Conservation (phyloP, 2,329 filamentous ascomycete species). For the Xylaria sp. region DNA sequence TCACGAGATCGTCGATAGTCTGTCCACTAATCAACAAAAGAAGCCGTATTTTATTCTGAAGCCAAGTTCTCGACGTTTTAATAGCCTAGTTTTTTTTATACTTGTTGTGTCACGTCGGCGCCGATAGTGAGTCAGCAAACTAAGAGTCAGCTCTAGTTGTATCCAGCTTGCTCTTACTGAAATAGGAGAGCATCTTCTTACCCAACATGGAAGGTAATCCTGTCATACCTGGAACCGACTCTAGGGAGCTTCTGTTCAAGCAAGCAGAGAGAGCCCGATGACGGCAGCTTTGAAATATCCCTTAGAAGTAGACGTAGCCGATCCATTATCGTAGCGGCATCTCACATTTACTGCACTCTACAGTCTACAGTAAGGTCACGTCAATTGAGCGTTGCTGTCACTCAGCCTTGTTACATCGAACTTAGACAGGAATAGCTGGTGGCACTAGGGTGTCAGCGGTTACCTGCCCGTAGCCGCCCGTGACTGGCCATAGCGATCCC, state of each 20-base stretch:
- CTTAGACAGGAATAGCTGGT: background rate
- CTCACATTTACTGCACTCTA: background rate
- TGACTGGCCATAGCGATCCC: conserved; percentile 18
- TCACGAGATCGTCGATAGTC: background rate
- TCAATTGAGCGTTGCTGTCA: background rate
- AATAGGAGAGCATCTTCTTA: background rate
- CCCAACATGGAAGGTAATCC: conserved; percentile 8
- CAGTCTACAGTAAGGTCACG: background rate
- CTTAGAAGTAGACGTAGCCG: too few relatives aligned
- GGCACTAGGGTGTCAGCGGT: conserved; percentile 1
- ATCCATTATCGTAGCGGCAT: background rate
- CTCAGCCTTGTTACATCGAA: background rate
- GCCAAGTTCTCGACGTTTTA: background rate
- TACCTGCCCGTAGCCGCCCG: conserved; percentile 19
- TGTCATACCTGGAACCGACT: background rate
- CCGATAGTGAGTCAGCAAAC: conserved; percentile 9
- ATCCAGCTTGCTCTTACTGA: background rate
- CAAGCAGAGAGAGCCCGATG: too few relatives aligned
- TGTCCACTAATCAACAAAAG: background rate
- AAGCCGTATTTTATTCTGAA: background rate
- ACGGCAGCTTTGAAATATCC: background rate
- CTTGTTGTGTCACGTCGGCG: background rate
- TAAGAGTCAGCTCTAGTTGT: conserved; percentile 5
- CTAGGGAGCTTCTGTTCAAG: background rate
- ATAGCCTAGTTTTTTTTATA: background rate